Evolutionary conservation across 2,329 filamentous ascomycete species (phyloP).

Genomic region (Neocatenulostroma microsporum): DNA sequence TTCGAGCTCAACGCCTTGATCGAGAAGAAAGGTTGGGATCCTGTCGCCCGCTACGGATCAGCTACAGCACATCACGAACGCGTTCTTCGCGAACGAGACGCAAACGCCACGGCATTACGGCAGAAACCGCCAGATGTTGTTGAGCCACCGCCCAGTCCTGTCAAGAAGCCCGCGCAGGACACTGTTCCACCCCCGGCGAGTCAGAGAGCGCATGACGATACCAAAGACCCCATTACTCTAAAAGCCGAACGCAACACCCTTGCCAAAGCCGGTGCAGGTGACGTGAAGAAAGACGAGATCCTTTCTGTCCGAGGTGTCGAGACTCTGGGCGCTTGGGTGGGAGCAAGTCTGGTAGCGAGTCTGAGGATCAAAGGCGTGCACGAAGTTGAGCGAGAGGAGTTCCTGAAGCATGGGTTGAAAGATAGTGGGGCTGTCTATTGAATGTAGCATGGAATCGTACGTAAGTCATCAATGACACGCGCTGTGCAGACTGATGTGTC

Average conservation of each 20-base stretch:
- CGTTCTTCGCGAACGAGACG: constrained; percentile 7
- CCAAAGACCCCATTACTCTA: constrained; percentile 44
- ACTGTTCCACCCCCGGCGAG: constrained; percentile 12
- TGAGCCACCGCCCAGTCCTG: constrained; percentile 11
- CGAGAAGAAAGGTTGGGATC: constrained; percentile 64
- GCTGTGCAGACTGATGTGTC: too few species aligned
- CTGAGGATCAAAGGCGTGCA: constrained; percentile 62
- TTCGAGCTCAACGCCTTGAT: constrained; percentile 65
- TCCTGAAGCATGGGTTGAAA: constrained; percentile 56
- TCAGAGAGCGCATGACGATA: constrained; percentile 24
- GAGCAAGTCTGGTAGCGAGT: constrained; percentile 62
- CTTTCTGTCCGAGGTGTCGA: constrained; percentile 55
- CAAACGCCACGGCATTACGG: constrained; percentile 2
- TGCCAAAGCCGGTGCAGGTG: constrained; percentile 16
- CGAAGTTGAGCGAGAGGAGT: constrained; percentile 63
- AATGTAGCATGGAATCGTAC: too few species aligned
- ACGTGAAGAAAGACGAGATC: constrained; percentile 32
- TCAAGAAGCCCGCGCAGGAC: constrained; percentile 20
- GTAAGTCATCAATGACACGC: too few species aligned
- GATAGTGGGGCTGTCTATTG: constrained; percentile 5
- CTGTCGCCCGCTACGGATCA: constrained; percentile 61
- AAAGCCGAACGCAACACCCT: constrained; percentile 43
- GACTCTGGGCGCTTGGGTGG: constrained; percentile 65
- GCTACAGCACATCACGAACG: constrained; percentile 14
- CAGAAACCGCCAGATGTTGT: constrained; percentile 3